Evolutionary conservation across 305 asterid species (phyloP).

Genomic region (Solanum aculeatissimum): DNA sequence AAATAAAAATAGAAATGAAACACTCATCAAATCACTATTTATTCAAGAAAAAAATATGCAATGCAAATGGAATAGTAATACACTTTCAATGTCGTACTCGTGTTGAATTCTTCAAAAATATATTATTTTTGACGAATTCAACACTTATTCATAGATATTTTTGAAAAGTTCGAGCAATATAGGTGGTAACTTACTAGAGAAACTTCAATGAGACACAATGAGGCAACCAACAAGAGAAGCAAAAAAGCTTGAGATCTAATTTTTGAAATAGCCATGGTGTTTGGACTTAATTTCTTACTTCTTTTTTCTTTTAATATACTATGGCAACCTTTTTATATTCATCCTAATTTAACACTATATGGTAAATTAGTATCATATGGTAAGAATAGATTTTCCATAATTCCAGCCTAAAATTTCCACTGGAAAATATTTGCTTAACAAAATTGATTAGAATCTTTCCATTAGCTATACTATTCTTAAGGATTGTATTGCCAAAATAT

Average conservation of each 20-base stretch:
- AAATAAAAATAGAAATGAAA: not conserved
- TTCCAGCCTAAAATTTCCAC: not conserved
- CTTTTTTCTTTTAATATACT: no score
- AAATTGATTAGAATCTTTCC: not conserved
- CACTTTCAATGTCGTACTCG: no score
- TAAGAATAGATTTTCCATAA: not conserved
- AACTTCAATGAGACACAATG: not conserved
- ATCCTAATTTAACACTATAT: not conserved
- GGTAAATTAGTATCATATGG: not conserved
- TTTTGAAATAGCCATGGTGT: not conserved
- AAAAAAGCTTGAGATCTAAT: not conserved
- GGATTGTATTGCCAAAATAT: not conserved
- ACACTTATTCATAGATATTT: accelerated
- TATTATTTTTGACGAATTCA: no score
- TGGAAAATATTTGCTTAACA: not conserved
- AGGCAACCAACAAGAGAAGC: not conserved
- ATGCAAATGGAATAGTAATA: not conserved
- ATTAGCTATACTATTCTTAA: not conserved
- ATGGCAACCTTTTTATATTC: not conserved
- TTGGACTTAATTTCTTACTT: not conserved
- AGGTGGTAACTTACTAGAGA: not conserved
- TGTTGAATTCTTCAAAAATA: no score
- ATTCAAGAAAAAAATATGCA: not conserved
- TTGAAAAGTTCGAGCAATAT: no score
- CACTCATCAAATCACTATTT: no score